These are phyloP conservation scores for Leishmania major DNA, from an alignment of 208 protist genomes.

Conservation along the genomic window DNA sequence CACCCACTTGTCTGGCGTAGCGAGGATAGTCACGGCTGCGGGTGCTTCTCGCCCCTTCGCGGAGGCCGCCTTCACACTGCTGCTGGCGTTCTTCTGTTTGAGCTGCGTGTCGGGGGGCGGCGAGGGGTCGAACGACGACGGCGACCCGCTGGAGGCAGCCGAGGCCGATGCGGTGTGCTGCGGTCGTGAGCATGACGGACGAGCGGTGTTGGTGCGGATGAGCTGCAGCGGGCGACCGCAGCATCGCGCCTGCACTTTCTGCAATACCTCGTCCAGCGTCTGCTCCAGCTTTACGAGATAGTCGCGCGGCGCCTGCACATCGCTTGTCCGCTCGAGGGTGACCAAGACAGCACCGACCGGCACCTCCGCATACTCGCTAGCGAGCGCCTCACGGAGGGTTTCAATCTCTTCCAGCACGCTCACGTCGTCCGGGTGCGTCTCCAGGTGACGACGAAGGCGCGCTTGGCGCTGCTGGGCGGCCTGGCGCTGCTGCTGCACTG, in stretches of 20 bases:
- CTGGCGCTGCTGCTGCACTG: constrained; percentile 29
- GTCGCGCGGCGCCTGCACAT: constrained; percentile 33
- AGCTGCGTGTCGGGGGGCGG: not conserved
- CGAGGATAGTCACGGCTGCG: constrained; percentile 4
- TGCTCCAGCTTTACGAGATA: constrained; percentile 43
- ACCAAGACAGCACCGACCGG: constrained; percentile 37
- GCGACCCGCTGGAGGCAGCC: not conserved
- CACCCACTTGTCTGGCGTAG: constrained; percentile 16
- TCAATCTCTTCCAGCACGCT: constrained; percentile 19
- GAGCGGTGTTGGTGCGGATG: constrained; percentile 6
- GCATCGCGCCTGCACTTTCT: constrained; percentile 33
- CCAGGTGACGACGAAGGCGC: constrained; percentile 5
- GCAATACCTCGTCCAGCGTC: constrained; percentile 35
- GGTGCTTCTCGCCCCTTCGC: not conserved
- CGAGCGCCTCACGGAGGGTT: constrained; percentile 9
- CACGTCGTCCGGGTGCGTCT: constrained; percentile 24
- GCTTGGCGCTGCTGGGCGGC: constrained; percentile 13
- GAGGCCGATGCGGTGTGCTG: not conserved
- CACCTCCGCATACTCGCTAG: constrained; percentile 6
- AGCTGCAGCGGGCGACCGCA: constrained; percentile 36
- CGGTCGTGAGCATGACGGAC: not conserved
- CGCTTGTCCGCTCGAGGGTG: constrained; percentile 49
- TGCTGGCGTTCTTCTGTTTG: constrained; percentile 11
- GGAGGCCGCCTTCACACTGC: not conserved
- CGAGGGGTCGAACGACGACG: not conserved